Conservation (phyloP, 805 yeast genomes). For the Alloascoidea hylecoeti region DNA sequence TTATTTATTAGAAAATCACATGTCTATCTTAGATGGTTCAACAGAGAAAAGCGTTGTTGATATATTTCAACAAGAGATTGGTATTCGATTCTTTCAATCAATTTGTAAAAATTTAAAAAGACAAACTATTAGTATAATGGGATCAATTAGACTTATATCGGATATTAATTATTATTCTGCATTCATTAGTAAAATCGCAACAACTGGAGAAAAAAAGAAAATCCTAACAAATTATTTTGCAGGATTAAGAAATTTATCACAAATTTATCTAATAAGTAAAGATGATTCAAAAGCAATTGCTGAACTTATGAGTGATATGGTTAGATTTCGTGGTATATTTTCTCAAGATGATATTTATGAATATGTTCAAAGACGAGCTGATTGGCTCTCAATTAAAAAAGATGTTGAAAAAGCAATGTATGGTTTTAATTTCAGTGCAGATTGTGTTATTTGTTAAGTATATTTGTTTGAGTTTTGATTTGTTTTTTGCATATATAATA, state of each 20-base stretch:
- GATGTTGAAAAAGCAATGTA: conserved; percentile 93
- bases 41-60: conserved; percentile 83
- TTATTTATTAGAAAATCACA: conserved; percentile 51
- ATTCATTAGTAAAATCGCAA: conserved; percentile 35
- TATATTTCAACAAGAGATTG: conserved; percentile 89
- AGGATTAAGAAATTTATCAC: conserved; percentile 76
- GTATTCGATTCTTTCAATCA: conserved; percentile 67
- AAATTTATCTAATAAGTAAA: conserved; percentile 60
- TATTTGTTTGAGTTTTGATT: conserved; percentile 1
- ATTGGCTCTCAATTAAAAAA: conserved; percentile 64
- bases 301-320: conserved; percentile 64
- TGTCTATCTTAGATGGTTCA: conserved; percentile 59
- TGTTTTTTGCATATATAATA: not conserved
- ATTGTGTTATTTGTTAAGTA: conserved; percentile 44
- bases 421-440: conserved; percentile 64
- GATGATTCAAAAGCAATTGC: conserved; percentile 77
- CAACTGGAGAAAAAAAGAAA: conserved; percentile 8
- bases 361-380: conserved; percentile 75
- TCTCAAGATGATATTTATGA: conserved; percentile 91
- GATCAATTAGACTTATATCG: conserved; percentile 70
- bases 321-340: conserved; percentile 79
- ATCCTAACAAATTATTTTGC: conserved; percentile 33
- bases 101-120: conserved; percentile 67
- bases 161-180: conserved; percentile 72
- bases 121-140: conserved; percentile 59